A percentile compares a stretch with the other conserved stretches of the same genome.
Conservation (phyloP, 176 grass and related monocot species). For the Carex littledalei region DNA sequence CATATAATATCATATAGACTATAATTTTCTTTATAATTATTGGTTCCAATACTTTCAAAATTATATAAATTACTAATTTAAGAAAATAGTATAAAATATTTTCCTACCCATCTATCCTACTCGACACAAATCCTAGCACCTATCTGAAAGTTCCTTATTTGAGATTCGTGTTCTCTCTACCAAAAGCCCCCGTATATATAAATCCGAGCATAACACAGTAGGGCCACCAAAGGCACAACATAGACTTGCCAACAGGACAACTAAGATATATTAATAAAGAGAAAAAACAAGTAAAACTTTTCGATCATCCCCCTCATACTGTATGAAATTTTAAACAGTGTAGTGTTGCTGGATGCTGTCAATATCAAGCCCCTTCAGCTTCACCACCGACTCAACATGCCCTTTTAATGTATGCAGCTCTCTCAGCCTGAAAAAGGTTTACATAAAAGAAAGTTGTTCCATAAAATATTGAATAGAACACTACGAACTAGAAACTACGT, state of each 20-base stretch:
- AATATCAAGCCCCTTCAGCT: constrained; percentile 80
- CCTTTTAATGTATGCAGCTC: constrained; percentile 74
- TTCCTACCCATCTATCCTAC: too few relatives aligned
- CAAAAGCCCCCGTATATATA: too few relatives aligned
- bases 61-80: too few relatives aligned
- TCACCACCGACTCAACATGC: constrained; percentile 52
- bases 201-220: neutral
- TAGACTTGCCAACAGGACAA: neutral
- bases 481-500: neutral
- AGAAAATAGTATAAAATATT: too few relatives aligned
- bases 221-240: neutral
- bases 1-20: too few relatives aligned
- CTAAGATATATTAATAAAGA: neutral
- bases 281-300: neutral
- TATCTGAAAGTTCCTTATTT: too few relatives aligned
- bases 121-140: too few relatives aligned
- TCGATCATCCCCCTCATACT: neutral
- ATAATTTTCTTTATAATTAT: too few relatives aligned
- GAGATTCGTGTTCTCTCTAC: too few relatives aligned
- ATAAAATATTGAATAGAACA: neutral
- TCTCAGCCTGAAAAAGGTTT: constrained; percentile 42
- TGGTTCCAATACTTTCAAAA: too few relatives aligned
- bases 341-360: constrained; percentile 62
- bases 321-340: constrained; percentile 46
- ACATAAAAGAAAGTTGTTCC: neutral